A percentile compares a stretch with the other conserved stretches of the same genome.
Evolutionary conservation across 2,329 filamentous ascomycete species (phyloP).

Genomic region (Colletotrichum tabaci): DNA sequence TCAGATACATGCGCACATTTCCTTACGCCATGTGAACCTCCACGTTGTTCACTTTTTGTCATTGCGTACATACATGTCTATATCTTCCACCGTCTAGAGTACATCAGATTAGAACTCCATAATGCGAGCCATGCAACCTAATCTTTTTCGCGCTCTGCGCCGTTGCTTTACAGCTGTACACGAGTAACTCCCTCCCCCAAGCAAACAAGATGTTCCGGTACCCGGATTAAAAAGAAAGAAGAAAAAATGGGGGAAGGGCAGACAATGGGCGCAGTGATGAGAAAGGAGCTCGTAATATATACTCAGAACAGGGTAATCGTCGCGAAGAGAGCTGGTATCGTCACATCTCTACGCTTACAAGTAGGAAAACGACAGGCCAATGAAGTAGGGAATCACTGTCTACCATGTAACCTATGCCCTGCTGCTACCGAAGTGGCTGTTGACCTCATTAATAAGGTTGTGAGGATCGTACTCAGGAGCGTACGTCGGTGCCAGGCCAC

Average conservation of each 20-base stretch:
- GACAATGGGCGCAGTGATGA: slow-evolving; percentile 17
- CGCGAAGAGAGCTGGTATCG: slow-evolving; percentile 32
- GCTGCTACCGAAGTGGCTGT: slow-evolving; percentile 63
- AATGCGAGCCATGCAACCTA: slow-evolving; percentile 53
- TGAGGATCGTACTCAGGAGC: slow-evolving; percentile 68
- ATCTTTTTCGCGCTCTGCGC: slow-evolving; percentile 54
- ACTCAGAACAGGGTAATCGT: slow-evolving; percentile 39
- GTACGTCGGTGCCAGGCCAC: slow-evolving; percentile 74
- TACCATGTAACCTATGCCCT: slow-evolving; percentile 31
- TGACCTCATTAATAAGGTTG: slow-evolving; percentile 64
- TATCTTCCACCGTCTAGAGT: slow-evolving; percentile 59
- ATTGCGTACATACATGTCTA: slow-evolving; percentile 59
- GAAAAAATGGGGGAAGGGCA: neutral
- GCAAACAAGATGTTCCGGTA: slow-evolving; percentile 14
- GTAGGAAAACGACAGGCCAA: slow-evolving; percentile 18
- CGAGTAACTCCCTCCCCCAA: slow-evolving; percentile 24
- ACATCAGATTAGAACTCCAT: slow-evolving; percentile 58
- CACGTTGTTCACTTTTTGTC: slow-evolving; percentile 15
- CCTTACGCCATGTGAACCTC: too few relatives aligned
- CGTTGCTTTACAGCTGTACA: slow-evolving; percentile 56
- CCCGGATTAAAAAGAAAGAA: slow-evolving; percentile 21
- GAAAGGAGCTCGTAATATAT: slow-evolving; percentile 40
- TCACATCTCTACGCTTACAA: slow-evolving; percentile 38
- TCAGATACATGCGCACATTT: neutral
- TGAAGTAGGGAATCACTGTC: neutral